phyloP scores from a whole-genome alignment of 1,139 yeast genomes.

The Suhomyces anneliseae region DNA sequence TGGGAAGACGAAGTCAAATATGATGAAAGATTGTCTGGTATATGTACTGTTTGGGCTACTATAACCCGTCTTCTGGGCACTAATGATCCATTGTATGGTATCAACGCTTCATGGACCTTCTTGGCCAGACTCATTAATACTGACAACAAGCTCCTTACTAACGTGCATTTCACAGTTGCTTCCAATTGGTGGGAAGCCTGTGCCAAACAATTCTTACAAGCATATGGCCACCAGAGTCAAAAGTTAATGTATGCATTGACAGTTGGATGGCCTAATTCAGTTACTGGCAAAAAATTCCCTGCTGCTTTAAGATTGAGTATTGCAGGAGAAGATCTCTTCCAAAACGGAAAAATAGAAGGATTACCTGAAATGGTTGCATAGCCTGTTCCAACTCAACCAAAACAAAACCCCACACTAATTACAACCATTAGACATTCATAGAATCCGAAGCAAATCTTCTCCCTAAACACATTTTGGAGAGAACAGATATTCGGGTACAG shows the following conservation, averaged over 20 bases:
- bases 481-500: no score
- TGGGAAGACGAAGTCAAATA: conserved; percentile 82
- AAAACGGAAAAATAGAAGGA: conserved; percentile 42
- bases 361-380: conserved; percentile 54
- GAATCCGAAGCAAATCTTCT: no score
- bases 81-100: conserved; percentile 20
- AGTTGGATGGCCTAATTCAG: conserved; percentile 50
- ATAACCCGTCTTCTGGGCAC: conserved; percentile 48
- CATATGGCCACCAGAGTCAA: conserved; percentile 67
- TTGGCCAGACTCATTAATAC: conserved; percentile 70
- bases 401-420: no score
- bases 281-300: conserved; percentile 54
- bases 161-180: conserved; percentile 70
- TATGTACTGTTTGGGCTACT: conserved; percentile 76
- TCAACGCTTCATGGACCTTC: conserved; percentile 68
- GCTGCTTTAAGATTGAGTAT: conserved; percentile 77
- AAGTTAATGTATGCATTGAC: conserved; percentile 55
- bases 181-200: conserved; percentile 94
- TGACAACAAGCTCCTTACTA: conserved; percentile 47
- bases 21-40: conserved; percentile 85
- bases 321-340: conserved; percentile 75
- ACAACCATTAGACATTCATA: no score
- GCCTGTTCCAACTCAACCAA: no score
- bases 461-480: no score
- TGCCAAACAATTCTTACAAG: conserved; percentile 52